Conservation (phyloP, 805 yeast species). For the Sungouiozyma intestinalis region DNA sequence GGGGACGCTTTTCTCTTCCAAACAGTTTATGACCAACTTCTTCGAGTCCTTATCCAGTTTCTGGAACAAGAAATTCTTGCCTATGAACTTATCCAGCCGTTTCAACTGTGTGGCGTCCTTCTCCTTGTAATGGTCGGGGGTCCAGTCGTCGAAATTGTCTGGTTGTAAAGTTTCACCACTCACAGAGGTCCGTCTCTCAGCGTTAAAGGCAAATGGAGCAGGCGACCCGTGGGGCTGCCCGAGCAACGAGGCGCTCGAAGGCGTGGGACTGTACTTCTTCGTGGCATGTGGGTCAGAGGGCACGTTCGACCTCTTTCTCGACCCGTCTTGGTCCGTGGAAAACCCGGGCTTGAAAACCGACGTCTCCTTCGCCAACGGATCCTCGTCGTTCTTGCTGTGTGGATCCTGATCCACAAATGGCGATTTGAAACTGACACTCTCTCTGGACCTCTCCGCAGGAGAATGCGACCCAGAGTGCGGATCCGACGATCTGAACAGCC, state of each 20-base stretch:
- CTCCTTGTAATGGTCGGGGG: constrained; percentile 48
- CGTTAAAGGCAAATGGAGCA: constrained; percentile 43
- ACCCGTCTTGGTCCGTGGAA: constrained; percentile 1
- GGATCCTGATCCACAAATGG: constrained; percentile 61
- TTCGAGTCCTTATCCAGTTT: constrained; percentile 72
- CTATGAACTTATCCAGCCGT: constrained; percentile 60
- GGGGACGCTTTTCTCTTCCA: constrained; percentile 56
- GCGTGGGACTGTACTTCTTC: neutral
- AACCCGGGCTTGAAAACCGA: constrained; percentile 4
- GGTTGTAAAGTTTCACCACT: constrained; percentile 84
- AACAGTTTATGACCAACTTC: constrained; percentile 70
- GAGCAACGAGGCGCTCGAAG: neutral
- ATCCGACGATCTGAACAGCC: constrained; percentile 15
- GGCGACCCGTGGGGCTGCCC: neutral
- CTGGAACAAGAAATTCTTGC: constrained; percentile 74
- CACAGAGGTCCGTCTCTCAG: constrained; percentile 79
- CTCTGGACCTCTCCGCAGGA: constrained; percentile 4
- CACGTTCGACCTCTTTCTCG: constrained; percentile 2
- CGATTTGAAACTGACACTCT: constrained; percentile 37
- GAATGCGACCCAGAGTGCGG: neutral
- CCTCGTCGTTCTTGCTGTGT: constrained; percentile 31
- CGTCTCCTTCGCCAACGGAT: neutral
- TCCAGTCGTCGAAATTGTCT: constrained; percentile 64
- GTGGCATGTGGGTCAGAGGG: constrained; percentile 3
- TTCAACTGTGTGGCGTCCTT: constrained; percentile 52